These are phyloP conservation scores for Alternaria triticimaculans DNA, from an alignment of 2,329 filamentous ascomycete genomes.

Conservation along the genomic window DNA sequence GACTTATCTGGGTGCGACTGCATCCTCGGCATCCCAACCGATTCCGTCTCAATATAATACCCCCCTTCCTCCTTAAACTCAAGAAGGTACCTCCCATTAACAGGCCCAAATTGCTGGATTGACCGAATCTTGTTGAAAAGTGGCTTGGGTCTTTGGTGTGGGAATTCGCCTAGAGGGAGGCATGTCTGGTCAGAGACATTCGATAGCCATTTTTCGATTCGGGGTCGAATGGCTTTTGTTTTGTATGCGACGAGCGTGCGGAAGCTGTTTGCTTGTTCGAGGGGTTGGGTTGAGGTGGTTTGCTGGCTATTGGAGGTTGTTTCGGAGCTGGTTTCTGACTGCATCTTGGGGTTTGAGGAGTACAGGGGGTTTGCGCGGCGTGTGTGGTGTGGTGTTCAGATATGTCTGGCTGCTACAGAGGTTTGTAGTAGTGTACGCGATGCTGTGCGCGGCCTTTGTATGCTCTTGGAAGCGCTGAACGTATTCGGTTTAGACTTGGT, in stretches of 20 bases:
- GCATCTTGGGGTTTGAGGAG: not conserved
- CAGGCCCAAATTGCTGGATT: not conserved
- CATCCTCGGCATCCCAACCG: too few relatives aligned
- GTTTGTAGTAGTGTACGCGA: not conserved
- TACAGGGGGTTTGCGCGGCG: not conserved
- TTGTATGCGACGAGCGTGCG: not conserved
- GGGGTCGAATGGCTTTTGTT: not conserved
- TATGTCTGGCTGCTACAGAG: rapidly evolving
- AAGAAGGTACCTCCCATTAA: not conserved
- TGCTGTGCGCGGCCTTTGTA: not conserved
- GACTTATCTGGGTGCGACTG: not conserved
- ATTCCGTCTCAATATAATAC: not conserved
- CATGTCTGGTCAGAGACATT: not conserved
- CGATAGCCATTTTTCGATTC: not conserved
- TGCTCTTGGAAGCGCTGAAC: not conserved
- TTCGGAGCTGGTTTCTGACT: not conserved
- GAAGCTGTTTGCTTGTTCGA: not conserved
- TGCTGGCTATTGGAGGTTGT: not conserved
- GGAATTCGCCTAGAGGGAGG: not conserved
- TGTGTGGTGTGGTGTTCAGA: not conserved
- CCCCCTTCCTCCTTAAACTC: not conserved
- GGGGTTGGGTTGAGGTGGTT: not conserved
- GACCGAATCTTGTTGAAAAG: rapidly evolving
- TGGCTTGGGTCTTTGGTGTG: not conserved
- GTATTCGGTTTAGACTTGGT: not conserved